Evolutionary conservation across 2,329 filamentous ascomycete species (phyloP).

Genomic region (Aureobasidium sp.): DNA sequence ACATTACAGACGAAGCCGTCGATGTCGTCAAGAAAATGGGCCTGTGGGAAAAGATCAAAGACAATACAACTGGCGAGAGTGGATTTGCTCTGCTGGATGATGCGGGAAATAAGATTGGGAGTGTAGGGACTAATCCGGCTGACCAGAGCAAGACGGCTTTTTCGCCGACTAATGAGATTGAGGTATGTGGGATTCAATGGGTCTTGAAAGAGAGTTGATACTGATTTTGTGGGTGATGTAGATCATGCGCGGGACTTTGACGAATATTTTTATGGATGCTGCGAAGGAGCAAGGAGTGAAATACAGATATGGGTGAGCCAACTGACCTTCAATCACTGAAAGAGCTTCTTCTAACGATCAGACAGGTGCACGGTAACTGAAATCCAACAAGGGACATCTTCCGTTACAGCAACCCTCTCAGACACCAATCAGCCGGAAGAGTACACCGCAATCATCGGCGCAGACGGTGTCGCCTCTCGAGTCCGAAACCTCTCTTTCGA

Average conservation of each 20-base stretch:
- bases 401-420: neutral
- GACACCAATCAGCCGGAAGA: constrained; percentile 3
- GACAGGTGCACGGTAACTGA: constrained; percentile 15
- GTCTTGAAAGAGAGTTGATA: neutral
- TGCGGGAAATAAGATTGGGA: constrained; percentile 18
- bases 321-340: neutral
- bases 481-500: constrained; percentile 24
- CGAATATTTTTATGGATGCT: constrained; percentile 36
- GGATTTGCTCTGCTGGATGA: constrained; percentile 26
- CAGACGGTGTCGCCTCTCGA: constrained; percentile 24
- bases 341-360: neutral
- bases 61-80: constrained; percentile 23
- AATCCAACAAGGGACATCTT: neutral
- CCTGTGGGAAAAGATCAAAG: constrained; percentile 22
- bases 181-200: neutral
- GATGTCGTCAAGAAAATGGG: constrained; percentile 25
- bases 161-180: constrained; percentile 5
- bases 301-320: neutral
- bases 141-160: neutral
- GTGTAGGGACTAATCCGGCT: neutral
- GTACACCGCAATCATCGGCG: constrained; percentile 25
- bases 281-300: constrained; percentile 17
- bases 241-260: constrained; percentile 50
- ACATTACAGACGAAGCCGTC: constrained; percentile 23
- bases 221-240: neutral